Evolutionary conservation across 495 filamentous ascomycete species (phyloP), one percentile per base, ranked within the genome.

Genomic region (Podospora bellae-mahoneyi): DNA sequence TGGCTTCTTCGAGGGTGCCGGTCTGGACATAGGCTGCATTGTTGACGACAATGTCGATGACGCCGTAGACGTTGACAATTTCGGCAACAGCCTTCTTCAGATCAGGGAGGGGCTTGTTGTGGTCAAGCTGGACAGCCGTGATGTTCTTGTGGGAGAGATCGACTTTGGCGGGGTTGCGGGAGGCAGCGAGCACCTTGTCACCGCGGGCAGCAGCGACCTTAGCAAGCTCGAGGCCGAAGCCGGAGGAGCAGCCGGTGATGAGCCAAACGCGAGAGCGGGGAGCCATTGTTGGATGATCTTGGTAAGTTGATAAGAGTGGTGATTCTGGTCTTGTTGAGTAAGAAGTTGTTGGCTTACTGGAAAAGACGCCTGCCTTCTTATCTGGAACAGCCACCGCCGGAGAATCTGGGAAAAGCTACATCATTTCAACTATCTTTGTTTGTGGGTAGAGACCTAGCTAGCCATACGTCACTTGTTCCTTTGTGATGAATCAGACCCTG

Each of bases 161-260:
- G 18, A 60, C 39, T 3, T 62, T 62, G 62, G 67, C 66, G 19
- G 75, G 63, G 66, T 69, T 68, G 72, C 75, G 55, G 68, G 75
- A 65, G 71, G 80, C 68, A 26, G 78, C 84, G 30, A 86, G 75
- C 15, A 87, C 84, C 54, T 73, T 71, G 64, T 84, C 78, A 44
- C 83, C 82, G 5, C 76, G 74, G 13, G 65, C 66, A 6, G 86
- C 80, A 18, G 81, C 84, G 6, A 66, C 62, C 13, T 77, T 72
- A 34, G 79, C 77, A 4, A 87, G 77, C 10, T 76, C 66, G 6
- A 76, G 71, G 16, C 85, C 85, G 28, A 88, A 80, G 64, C 85
- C 85, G 34, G 79, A 80, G 16, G 83, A 86, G 55, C 78, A 80
- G 62, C 85, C 85, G 0, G 84, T 87, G 66, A 87, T 81, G 66